Conservation (phyloP, 2,329 filamentous ascomycete species). For the Fusarium abutilonis region DNA sequence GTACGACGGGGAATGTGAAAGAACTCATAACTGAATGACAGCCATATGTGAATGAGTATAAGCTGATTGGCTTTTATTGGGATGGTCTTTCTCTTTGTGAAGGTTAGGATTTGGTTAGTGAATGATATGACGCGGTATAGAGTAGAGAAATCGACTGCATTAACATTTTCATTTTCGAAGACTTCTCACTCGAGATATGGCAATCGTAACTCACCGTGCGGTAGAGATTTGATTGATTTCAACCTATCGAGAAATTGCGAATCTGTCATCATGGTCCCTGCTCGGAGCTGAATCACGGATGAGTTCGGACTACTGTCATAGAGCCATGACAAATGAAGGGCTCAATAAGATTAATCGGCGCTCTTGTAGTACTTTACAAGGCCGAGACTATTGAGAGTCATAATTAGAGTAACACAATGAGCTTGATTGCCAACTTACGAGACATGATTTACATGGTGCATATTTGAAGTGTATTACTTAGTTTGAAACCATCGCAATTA, state of each 20-base stretch:
- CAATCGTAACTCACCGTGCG: neutral
- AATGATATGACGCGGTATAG: too few species aligned
- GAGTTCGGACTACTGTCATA: slow-evolving; percentile 1
- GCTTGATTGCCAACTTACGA: neutral
- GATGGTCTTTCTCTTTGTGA: too few species aligned
- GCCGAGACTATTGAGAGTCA: too few species aligned
- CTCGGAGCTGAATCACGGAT: slow-evolving; percentile 23
- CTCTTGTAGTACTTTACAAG: neutral
- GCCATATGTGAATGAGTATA: too few species aligned
- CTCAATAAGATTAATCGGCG: neutral
- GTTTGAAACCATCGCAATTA: slow-evolving; percentile 3
- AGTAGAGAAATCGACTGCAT: too few species aligned
- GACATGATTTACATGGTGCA: too few species aligned
- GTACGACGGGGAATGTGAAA: neutral
- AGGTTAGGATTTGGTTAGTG: too few species aligned
- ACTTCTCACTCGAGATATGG: too few species aligned
- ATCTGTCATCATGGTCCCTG: slow-evolving; percentile 21
- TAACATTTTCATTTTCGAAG: too few species aligned
- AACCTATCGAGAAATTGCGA: slow-evolving; percentile 9
- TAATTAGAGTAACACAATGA: too few species aligned
- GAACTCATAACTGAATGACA: neutral
- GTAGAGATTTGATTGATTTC: slow-evolving; percentile 13
- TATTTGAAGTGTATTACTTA: neutral
- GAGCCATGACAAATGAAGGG: slow-evolving; percentile 6
- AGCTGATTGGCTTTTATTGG: too few species aligned